These are phyloP conservation scores for Plasmodium fragile DNA, from an alignment of 169 alveolate genomes.

Conservation along the genomic window DNA sequence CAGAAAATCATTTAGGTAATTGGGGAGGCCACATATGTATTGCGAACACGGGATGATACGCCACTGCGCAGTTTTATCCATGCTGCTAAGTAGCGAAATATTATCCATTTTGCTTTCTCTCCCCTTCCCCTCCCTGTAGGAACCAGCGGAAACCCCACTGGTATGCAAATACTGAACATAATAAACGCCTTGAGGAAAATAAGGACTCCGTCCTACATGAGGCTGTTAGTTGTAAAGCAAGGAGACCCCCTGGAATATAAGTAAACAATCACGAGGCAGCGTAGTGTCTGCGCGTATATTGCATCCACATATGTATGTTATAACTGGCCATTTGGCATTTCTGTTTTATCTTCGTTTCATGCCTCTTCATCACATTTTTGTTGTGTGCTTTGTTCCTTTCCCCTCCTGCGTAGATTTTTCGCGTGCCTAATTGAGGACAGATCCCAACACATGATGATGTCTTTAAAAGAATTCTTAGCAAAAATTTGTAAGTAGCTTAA, in stretches of 20 bases:
- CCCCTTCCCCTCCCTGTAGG: not conserved
- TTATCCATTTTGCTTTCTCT: not conserved
- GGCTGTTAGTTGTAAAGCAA: constrained; percentile 83
- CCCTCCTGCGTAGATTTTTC: constrained; percentile 77
- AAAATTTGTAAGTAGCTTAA: constrained; percentile 62
- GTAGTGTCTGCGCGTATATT: not conserved
- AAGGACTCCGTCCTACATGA: constrained; percentile 83
- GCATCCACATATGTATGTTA: not conserved
- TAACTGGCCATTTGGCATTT: not conserved
- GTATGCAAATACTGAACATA: constrained; percentile 81
- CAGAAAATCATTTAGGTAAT: constrained; percentile 84
- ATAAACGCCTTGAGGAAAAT: constrained; percentile 81
- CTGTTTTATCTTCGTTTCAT: not conserved
- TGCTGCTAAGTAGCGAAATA: not conserved
- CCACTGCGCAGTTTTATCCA: not conserved
- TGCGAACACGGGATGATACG: not conserved
- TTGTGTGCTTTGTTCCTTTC: not conserved
- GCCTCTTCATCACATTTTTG: not conserved
- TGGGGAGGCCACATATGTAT: not conserved
- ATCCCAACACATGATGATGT: constrained; percentile 86
- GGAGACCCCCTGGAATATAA: constrained; percentile 87
- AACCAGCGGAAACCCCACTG: constrained; percentile 79
- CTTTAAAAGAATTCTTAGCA: constrained; percentile 83
- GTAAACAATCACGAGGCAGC: constrained; percentile 28
- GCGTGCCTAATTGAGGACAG: constrained; percentile 83